Evolutionary conservation across 139 green algal species (phyloP), one percentile per base, ranked within the genome.

Genomic region (Deuterostichococcus epilithicus): DNA sequence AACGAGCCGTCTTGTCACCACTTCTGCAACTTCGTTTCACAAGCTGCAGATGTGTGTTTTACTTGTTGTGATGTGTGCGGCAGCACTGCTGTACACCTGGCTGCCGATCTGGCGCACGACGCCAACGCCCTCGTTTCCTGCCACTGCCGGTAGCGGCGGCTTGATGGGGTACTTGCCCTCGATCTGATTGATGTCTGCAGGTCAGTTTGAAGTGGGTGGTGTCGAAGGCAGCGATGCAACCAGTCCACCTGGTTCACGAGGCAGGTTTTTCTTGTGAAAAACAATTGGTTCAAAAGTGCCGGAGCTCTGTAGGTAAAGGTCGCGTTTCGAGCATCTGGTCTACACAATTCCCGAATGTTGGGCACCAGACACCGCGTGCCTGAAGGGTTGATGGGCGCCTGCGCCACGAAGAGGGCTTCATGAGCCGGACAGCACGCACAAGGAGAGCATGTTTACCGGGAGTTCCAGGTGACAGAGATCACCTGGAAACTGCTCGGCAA

Each of bases 151-250:
- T 52, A 87, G 36, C 30, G 72, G n/a, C 3, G 83, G 80, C 60
- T 78, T 75, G 60, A 82, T 60, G 4, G 82, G 82, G 47, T 87
- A 87, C 36, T 69, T 79, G 33, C 82, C 82, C 70, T 87, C 63
- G 5, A 87, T 74, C 28, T 68, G 52, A 26, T 84, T 84, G 44
- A 87, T 60, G 66, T 87, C 82, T n/a, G n/a, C n/a, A n/a, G n/a
- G n/a, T n/a, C n/a, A n/a, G n/a, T n/a, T n/a, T n/a, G n/a, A n/a
- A n/a, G n/a, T n/a, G n/a, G n/a, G n/a, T n/a, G n/a, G n/a, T n/a
- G n/a, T n/a, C n/a, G n/a, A n/a, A n/a, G n/a, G n/a, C n/a, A n/a
- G n/a, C n/a, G n/a, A n/a, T n/a, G n/a, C n/a, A n/a, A n/a, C n/a
- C n/a, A n/a, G n/a, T n/a, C n/a, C n/a, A n/a, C n/a, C n/a, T n/a